Conservation (phyloP, 164 flowering plant species). For the Pachysandra terminalis region DNA sequence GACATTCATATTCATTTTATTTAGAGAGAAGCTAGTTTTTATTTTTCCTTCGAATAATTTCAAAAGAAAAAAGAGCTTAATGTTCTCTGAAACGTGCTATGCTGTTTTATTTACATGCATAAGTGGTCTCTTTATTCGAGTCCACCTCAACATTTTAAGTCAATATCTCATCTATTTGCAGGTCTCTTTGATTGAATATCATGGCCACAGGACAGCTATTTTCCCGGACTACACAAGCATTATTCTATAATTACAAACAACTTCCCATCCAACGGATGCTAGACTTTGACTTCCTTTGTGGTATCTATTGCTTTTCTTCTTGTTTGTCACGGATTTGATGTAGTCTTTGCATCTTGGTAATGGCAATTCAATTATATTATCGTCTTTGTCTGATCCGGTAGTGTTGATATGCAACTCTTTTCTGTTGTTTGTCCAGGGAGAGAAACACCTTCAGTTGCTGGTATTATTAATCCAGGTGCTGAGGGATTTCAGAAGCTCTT, state of each 20-base stretch:
- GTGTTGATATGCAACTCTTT: neutral
- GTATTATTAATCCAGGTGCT: slow-evolving; percentile 89
- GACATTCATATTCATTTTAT: too few relatives aligned
- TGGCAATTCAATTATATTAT: neutral
- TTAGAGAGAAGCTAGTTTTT: too few relatives aligned
- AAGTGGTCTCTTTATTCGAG: neutral
- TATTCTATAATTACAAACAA: slow-evolving; percentile 94
- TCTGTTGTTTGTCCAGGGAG: slow-evolving; percentile 48
- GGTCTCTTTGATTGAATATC: slow-evolving; percentile 22
- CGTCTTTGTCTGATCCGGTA: neutral
- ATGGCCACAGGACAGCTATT: slow-evolving; percentile 98
- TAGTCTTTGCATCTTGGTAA: neutral
- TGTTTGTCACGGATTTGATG: neutral
- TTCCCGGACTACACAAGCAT: slow-evolving; percentile 88
- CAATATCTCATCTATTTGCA: slow-evolving; percentile 3
- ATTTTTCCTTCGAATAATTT: neutral
- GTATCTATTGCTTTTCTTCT: slow-evolving; percentile 28
- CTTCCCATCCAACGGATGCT: slow-evolving; percentile 99
- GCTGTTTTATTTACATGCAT: neutral
- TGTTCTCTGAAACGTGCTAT: neutral
- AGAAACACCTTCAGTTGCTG: slow-evolving; percentile 98
- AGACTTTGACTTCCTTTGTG: slow-evolving; percentile 98
- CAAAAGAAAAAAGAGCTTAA: neutral
- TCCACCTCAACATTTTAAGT: neutral
- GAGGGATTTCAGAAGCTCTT: slow-evolving; percentile 99